phyloP scores from a whole-genome alignment of 768 basidiomycete species.

The Sutorius australiensis region DNA sequence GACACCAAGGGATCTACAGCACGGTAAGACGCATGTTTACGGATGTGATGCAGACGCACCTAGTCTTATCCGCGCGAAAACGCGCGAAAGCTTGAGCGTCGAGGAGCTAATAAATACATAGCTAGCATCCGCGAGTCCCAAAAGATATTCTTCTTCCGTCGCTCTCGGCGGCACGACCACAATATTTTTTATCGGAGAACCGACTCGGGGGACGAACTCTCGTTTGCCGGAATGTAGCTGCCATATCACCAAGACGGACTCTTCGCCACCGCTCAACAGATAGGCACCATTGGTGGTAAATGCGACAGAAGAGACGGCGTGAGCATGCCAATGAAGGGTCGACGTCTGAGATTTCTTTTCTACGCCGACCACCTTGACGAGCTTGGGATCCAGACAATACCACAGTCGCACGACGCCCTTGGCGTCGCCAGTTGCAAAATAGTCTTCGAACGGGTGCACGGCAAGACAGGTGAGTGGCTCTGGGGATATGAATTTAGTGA shows the following conservation, averaged over 20 bases:
- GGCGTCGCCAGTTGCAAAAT: slow-evolving; percentile 91
- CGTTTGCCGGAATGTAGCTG: slow-evolving; percentile 83
- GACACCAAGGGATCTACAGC: slow-evolving; percentile 35
- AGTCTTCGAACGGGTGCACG: slow-evolving; percentile 86
- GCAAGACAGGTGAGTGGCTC: slow-evolving; percentile 80
- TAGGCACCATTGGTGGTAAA: slow-evolving; percentile 93
- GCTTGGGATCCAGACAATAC: slow-evolving; percentile 79
- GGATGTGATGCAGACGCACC: slow-evolving; percentile 41
- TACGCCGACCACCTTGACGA: slow-evolving; percentile 51
- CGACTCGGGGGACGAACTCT: slow-evolving; percentile 91
- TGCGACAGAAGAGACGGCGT: slow-evolving; percentile 79
- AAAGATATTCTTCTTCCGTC: slow-evolving; percentile 79
- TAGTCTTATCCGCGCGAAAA: slow-evolving; percentile 73
- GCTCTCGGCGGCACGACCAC: slow-evolving; percentile 50
- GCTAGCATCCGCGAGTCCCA: slow-evolving; percentile 79
- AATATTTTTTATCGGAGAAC: slow-evolving; percentile 76
- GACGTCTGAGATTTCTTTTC: slow-evolving; percentile 84
- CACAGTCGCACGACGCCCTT: slow-evolving; percentile 84
- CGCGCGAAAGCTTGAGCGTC: slow-evolving; percentile 67
- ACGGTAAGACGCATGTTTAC: background rate
- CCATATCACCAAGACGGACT: slow-evolving; percentile 96
- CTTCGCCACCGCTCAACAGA: slow-evolving; percentile 90
- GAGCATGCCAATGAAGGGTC: slow-evolving; percentile 94
- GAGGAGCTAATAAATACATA: slow-evolving; percentile 71
- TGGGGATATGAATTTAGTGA: slow-evolving; percentile 79